phyloP scores from a whole-genome alignment of 495 filamentous ascomycete genomes.

The Amphirosellinia nigrospora region DNA sequence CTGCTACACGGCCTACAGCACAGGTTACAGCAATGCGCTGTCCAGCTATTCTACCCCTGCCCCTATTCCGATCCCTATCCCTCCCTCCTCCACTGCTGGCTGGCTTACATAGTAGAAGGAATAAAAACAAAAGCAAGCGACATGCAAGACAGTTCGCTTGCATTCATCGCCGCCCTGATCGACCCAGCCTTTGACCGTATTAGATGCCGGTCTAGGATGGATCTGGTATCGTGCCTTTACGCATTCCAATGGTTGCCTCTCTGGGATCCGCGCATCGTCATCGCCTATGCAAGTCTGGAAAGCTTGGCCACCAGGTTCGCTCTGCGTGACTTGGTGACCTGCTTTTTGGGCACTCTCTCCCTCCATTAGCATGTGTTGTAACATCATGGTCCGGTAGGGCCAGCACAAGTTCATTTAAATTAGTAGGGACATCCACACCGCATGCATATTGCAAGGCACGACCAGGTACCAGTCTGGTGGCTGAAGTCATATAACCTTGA shows the following conservation, averaged over 20 bases:
- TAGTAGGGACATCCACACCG: not conserved
- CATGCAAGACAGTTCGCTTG: conserved; percentile 9
- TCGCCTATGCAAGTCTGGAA: conserved; percentile 15
- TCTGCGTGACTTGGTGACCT: conserved; percentile 3
- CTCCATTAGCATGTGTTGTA: not conserved
- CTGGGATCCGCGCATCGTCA: not conserved
- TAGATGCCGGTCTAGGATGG: conserved; percentile 11
- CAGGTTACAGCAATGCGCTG: not conserved
- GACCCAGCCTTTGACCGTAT: conserved; percentile 3
- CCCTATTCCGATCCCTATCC: too few species aligned
- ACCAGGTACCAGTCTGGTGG: not conserved
- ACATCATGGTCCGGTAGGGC: conserved; percentile 1
- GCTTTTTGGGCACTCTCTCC: not conserved
- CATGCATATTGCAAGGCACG: not conserved
- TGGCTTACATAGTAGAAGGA: too few species aligned
- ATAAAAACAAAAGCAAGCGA: conserved; percentile 1
- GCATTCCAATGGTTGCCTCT: conserved; percentile 21
- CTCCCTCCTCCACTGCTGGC: not conserved
- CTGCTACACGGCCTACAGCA: not conserved
- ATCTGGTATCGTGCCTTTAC: conserved; percentile 11
- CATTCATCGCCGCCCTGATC: conserved; percentile 2
- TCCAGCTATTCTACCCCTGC: not conserved
- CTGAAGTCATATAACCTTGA: conserved; percentile 18
- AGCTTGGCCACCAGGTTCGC: conserved; percentile 12
- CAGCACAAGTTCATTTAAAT: not conserved